Evolutionary conservation across 2,329 filamentous ascomycete species (phyloP), one percentile per base, ranked within the genome.

Genomic region (Talaromyces amestolkiae): DNA sequence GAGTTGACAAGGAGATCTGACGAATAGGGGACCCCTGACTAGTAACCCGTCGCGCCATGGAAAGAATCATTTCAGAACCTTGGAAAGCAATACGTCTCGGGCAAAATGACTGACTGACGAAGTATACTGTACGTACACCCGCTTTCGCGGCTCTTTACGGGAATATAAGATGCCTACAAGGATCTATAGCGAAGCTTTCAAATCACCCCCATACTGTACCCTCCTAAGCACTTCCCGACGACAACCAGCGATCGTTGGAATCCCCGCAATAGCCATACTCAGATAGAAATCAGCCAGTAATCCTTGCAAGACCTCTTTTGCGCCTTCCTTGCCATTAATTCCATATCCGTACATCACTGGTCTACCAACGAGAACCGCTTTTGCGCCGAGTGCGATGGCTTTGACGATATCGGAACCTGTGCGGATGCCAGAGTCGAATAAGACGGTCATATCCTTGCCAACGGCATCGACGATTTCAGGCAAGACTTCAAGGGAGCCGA

Each of bases 201-300:
- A 19, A 63, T 78, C 76, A 13, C 76, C 76, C n/a, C 70, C 69
- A 67, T 79, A 75, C 53, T 76, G 72, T 15, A 78, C 72, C 64
- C 70, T 75, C 62, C 75, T 69, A 53, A 79, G 69, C 68, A 73
- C 70, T 35, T 69, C 71, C 33, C 75, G 70, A 41, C 72, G 71
- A 65, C 77, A 78, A 45, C 78, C 76, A 10, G 68, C 68, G 39
- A 78, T 69, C 72, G 69, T 75, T 13, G 70, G 68, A 63, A 85
- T 83, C 0, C 86, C 86, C 2, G 81, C 76, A 56, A 87, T 73
- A 1, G 83, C 82, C 82, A 88, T 84, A 9, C 79, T 84, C 63
- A 85, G 80, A 72, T 87, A 86, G 17, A 82, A 75, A 72, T 84
- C 87, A 31, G 76, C 83, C 59, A 86, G 72, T 19, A 87, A 69